phyloP scores from a whole-genome alignment of 257 asterid species.

The Fraxinus quadrangulata region DNA sequence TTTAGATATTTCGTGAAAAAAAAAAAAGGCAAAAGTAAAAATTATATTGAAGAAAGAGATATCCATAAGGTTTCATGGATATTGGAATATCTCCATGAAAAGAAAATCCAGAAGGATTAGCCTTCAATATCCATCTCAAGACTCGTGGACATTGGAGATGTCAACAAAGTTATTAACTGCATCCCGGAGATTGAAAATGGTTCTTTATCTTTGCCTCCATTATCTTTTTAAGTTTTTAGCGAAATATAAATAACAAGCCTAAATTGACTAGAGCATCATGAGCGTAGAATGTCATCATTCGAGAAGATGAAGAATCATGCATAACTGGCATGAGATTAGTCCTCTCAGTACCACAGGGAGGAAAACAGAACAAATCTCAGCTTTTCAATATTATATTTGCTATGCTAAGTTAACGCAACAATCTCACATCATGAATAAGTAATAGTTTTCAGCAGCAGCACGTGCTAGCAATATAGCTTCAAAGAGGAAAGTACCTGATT shows the following conservation, averaged over 20 bases:
- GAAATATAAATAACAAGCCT: not conserved
- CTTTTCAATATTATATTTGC: not conserved
- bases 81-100: not conserved
- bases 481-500: slow-evolving; percentile 62
- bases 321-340: not conserved
- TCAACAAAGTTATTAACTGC: not conserved
- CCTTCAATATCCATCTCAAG: not conserved
- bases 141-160: not conserved
- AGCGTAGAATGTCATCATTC: not conserved
- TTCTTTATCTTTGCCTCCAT: not conserved
- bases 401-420: not conserved
- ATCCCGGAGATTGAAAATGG: not conserved
- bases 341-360: not conserved
- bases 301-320: not conserved
- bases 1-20: not conserved
- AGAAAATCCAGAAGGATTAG: not conserved
- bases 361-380: not conserved
- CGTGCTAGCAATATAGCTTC: slow-evolving; percentile 7
- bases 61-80: not conserved
- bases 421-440: not conserved
- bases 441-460: not conserved
- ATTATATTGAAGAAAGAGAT: not conserved
- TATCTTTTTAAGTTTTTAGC: not conserved
- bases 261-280: not conserved
- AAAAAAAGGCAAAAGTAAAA: too few species aligned